phyloP scores from a whole-genome alignment of 306 rosid genomes.

The Lablab purpureus region DNA sequence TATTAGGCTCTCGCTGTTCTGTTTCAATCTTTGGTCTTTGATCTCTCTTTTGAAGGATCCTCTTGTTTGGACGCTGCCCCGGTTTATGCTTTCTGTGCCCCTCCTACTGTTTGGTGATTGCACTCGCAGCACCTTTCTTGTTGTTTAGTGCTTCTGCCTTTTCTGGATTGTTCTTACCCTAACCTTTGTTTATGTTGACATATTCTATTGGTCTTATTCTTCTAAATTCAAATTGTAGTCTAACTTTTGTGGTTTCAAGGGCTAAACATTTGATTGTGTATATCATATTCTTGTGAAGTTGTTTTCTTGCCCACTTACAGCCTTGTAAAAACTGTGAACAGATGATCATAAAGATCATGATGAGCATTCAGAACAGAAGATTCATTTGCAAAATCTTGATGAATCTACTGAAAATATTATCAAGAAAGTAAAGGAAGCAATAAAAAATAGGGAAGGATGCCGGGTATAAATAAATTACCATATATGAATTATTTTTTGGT shows the following conservation, averaged over 20 bases:
- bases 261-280: constrained; percentile 29
- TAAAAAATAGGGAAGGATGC: constrained; percentile 82
- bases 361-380: constrained; percentile 59
- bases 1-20: not conserved
- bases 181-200: not conserved
- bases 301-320: constrained; percentile 39
- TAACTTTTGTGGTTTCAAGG: not conserved
- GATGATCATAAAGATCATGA: constrained; percentile 63
- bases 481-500: constrained; percentile 24
- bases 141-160: not conserved
- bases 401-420: constrained; percentile 72
- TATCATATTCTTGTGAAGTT: constrained; percentile 20
- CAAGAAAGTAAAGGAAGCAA: constrained; percentile 81
- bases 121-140: not conserved
- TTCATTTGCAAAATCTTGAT: constrained; percentile 70
- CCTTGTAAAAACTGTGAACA: constrained; percentile 48
- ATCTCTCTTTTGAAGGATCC: constrained; percentile 14
- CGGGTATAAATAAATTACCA: constrained; percentile 59
- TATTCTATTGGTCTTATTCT: constrained; percentile 11
- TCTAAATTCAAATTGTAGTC: constrained; percentile 25
- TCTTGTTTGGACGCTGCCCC: not conserved
- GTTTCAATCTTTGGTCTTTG: not conserved
- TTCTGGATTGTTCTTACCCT: constrained; percentile 1
- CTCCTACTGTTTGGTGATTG: not conserved
- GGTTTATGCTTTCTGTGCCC: not conserved